These are phyloP conservation scores for Solanum arcanum DNA, from an alignment of 257 asterid genomes.

Conservation along the genomic window DNA sequence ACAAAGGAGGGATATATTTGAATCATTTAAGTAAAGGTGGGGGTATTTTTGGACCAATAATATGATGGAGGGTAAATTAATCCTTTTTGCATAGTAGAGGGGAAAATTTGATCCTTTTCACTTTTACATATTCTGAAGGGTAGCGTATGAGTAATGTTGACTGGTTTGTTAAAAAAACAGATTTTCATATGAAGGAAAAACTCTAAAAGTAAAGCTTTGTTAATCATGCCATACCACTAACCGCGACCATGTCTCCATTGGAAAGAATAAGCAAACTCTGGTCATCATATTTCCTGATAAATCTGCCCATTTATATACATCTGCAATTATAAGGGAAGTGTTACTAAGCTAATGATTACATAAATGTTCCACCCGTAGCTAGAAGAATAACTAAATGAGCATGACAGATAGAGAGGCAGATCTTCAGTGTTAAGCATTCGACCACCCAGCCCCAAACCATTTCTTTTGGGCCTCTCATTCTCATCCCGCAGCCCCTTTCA, in stretches of 20 bases:
- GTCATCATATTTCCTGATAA: conserved; percentile 63
- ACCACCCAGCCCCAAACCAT: neutral
- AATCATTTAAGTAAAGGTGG: neutral
- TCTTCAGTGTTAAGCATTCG: neutral
- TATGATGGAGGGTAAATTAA: neutral
- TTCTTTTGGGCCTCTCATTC: neutral
- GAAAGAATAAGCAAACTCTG: conserved; percentile 85
- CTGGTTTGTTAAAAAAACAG: neutral
- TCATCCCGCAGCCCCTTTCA: neutral
- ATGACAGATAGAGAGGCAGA: neutral
- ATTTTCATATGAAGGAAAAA: neutral
- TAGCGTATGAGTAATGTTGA: neutral
- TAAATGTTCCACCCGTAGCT: neutral
- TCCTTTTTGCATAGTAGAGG: neutral
- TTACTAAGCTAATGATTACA: neutral
- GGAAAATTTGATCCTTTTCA: neutral
- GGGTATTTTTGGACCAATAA: neutral
- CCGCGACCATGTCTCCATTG: conserved; percentile 81
- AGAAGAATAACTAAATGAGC: neutral
- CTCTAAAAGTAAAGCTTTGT: neutral
- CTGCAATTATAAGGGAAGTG: conserved; percentile 30
- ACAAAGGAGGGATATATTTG: neutral
- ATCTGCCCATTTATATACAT: conserved; percentile 85
- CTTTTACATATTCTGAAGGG: neutral
- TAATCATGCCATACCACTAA: conserved; percentile 40